Evolutionary conservation across 441 rosid genomes (phyloP).

Genomic region (Pelargonium fulgidum): DNA sequence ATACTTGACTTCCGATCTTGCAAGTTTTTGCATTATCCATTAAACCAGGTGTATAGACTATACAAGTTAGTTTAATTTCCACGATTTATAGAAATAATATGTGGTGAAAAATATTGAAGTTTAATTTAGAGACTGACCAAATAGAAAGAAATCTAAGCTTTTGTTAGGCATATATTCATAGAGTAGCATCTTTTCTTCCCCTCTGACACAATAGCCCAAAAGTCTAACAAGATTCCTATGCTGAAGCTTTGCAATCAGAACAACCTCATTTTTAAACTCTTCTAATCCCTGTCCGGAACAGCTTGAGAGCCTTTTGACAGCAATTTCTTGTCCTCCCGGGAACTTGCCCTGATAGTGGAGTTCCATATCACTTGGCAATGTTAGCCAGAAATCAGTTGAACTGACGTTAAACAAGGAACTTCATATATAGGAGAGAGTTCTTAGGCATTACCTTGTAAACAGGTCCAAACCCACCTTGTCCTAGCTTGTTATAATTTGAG

Average conservation of each 20-base stretch:
- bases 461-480: slow-evolving; percentile 60
- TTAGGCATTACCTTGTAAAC: slow-evolving; percentile 43
- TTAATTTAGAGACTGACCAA: slow-evolving; percentile 28
- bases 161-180: slow-evolving; percentile 54
- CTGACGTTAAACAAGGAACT: neutral
- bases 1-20: slow-evolving; percentile 34
- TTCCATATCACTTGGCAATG: neutral
- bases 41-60: neutral
- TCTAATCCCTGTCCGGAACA: slow-evolving; percentile 54
- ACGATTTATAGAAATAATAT: neutral
- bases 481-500: slow-evolving; percentile 45
- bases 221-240: slow-evolving; percentile 61
- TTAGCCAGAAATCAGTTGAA: neutral
- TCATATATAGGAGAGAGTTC: neutral
- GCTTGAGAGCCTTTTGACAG: slow-evolving; percentile 49
- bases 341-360: slow-evolving; percentile 33
- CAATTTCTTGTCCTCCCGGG: slow-evolving; percentile 53
- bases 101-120: neutral
- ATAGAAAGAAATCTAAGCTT: slow-evolving; percentile 51
- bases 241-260: slow-evolving; percentile 58
- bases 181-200: slow-evolving; percentile 44
- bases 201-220: slow-evolving; percentile 47
- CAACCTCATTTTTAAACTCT: slow-evolving; percentile 58
- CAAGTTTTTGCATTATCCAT: slow-evolving; percentile 10
- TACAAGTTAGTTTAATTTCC: neutral